A percentile compares a stretch with the other conserved stretches of the same genome.
phyloP scores from a whole-genome alignment of 352 stramenopile species.

The Globisporangium cederbergense region DNA sequence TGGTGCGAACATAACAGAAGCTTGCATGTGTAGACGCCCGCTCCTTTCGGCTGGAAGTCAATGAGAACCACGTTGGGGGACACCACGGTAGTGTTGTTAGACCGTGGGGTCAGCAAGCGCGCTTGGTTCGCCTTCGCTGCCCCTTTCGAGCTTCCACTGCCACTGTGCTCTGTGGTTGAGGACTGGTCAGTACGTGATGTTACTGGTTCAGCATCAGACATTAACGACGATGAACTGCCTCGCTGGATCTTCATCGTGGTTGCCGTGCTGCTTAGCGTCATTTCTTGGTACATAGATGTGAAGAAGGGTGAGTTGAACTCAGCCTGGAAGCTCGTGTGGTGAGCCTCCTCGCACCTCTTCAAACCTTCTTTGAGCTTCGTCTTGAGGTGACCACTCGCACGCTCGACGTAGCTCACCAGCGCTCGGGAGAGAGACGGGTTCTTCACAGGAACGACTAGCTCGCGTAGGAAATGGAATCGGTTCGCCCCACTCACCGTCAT shows the following conservation, averaged over 20 bases:
- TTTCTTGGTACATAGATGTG: conserved; percentile 45
- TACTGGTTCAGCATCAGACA: neutral
- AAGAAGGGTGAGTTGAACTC: conserved; percentile 91
- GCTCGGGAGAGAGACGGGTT: conserved; percentile 80
- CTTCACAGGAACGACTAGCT: conserved; percentile 77
- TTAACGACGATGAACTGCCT: conserved; percentile 6
- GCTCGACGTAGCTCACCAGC: conserved; percentile 59
- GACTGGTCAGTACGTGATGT: conserved; percentile 14
- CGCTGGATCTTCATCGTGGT: conserved; percentile 6
- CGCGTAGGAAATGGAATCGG: conserved; percentile 56
- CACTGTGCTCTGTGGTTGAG: neutral
- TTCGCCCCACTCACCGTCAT: conserved; percentile 7
- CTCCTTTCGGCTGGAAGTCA: conserved; percentile 73
- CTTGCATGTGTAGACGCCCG: conserved; percentile 68
- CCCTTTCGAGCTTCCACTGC: conserved; percentile 16
- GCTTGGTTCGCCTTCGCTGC: conserved; percentile 44
- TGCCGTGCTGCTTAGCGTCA: conserved; percentile 33
- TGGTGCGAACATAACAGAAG: conserved; percentile 59
- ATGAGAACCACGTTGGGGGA: conserved; percentile 53
- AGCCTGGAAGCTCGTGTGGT: conserved; percentile 62
- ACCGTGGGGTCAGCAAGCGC: conserved; percentile 41
- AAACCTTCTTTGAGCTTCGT: conserved; percentile 74
- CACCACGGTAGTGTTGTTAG: conserved; percentile 21
- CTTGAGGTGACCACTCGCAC: conserved; percentile 64
- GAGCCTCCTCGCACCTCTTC: conserved; percentile 69